These are phyloP conservation scores for Schwanniomyces yamadae DNA, from an alignment of 805 yeast genomes.

Conservation along the genomic window DNA sequence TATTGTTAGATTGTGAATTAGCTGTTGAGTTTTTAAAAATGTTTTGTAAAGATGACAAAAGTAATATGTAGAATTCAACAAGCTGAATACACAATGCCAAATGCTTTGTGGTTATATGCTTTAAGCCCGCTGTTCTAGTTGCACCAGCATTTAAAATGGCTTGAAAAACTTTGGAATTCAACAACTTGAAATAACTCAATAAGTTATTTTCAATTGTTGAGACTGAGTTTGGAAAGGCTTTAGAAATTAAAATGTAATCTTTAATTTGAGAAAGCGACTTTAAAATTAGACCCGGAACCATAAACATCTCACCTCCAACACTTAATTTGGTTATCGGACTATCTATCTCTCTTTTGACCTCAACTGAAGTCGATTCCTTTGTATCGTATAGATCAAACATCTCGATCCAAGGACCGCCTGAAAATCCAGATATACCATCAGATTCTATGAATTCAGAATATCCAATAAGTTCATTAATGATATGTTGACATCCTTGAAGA, in stretches of 20 bases:
- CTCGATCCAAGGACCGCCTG: conserved; percentile 28
- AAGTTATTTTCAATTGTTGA: conserved; percentile 42
- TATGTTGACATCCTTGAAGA: conserved; percentile 26
- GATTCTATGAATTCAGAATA: conserved; percentile 24
- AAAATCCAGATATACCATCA: conserved; percentile 18
- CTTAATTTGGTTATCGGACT: background rate
- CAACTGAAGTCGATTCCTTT: conserved; percentile 5
- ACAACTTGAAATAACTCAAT: conserved; percentile 41
- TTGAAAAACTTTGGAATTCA: conserved; percentile 55
- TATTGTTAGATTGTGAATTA: conserved; percentile 9
- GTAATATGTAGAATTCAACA: conserved; percentile 44
- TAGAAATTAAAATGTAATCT: conserved; percentile 55
- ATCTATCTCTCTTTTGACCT: background rate
- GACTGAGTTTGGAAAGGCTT: conserved; percentile 51
- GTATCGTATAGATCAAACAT: conserved; percentile 23
- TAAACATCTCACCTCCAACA: conserved; percentile 21
- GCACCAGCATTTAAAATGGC: conserved; percentile 76
- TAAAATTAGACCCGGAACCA: conserved; percentile 30
- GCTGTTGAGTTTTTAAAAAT: conserved; percentile 6
- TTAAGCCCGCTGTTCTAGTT: conserved; percentile 67
- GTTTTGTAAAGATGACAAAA: conserved; percentile 33
- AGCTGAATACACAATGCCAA: conserved; percentile 66
- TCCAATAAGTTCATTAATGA: conserved; percentile 23
- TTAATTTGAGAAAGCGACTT: conserved; percentile 32
- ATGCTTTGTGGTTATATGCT: conserved; percentile 72